phyloP scores from a whole-genome alignment of 768 basidiomycete genomes.

The Boletus bicolor region DNA sequence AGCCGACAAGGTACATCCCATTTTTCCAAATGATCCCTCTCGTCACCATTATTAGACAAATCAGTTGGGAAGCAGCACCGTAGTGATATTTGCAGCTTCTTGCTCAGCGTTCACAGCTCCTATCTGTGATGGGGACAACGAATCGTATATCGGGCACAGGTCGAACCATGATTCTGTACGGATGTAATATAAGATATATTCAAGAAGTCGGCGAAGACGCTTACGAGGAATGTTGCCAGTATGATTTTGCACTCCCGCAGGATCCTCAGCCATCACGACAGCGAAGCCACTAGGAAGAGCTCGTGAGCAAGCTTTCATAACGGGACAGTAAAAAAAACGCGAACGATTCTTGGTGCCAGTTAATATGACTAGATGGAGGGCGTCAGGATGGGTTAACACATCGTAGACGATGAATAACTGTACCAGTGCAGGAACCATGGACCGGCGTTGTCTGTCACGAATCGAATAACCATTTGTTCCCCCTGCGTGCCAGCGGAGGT shows the following conservation, averaged over 20 bases:
- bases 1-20: too few species aligned
- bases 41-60: too few species aligned
- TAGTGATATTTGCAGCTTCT: conserved; percentile 20
- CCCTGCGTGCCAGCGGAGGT: conserved; percentile 27
- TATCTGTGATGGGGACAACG: conserved; percentile 18
- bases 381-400: neutral
- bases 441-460: conserved; percentile 61
- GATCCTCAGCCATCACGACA: conserved; percentile 27
- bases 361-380: conserved; percentile 21
- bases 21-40: neutral
- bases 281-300: conserved; percentile 22
- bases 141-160: conserved; percentile 24
- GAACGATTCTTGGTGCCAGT: conserved; percentile 29
- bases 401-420: neutral
- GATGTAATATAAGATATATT: neutral
- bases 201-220: neutral
- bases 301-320: neutral
- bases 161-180: conserved; percentile 23
- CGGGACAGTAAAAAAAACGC: neutral
- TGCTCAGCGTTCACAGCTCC: conserved; percentile 16
- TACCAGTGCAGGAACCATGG: conserved; percentile 50
- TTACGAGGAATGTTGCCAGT: conserved; percentile 17
- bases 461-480: conserved; percentile 51
- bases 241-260: conserved; percentile 13
- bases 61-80: conserved; percentile 16